phyloP scores from a whole-genome alignment of 164 flowering plant species.

The Stephania japonica region DNA sequence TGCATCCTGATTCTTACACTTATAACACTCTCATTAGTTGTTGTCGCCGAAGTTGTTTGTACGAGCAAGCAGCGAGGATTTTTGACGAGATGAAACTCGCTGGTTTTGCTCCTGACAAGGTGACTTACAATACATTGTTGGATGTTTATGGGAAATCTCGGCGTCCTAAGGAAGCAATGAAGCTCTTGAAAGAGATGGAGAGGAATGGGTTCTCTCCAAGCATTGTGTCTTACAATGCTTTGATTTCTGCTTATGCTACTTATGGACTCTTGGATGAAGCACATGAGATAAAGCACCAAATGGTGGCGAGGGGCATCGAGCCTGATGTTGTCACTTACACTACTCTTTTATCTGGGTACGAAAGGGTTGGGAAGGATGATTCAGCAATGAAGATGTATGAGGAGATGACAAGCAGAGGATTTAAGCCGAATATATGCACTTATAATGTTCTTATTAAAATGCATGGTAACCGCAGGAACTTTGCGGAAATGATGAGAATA shows the following conservation, averaged over 20 bases:
- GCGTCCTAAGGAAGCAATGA: constrained; percentile 66
- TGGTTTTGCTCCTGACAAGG: constrained; percentile 74
- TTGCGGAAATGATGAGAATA: constrained; percentile 80
- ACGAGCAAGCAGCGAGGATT: constrained; percentile 65
- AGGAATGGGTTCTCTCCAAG: constrained; percentile 56
- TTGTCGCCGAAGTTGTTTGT: constrained; percentile 71
- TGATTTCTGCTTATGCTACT: constrained; percentile 77
- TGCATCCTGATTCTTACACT: constrained; percentile 74
- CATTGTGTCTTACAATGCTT: constrained; percentile 75
- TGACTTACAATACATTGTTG: constrained; percentile 83
- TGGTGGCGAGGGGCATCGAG: constrained; percentile 62
- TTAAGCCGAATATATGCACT: constrained; percentile 86
- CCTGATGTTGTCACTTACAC: constrained; percentile 93
- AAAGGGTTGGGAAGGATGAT: constrained; percentile 85
- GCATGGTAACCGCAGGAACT: constrained; percentile 80
- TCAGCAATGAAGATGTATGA: constrained; percentile 62
- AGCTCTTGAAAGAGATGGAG: constrained; percentile 77
- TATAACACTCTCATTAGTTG: constrained; percentile 85
- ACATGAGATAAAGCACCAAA: constrained; percentile 49
- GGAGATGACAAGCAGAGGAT: constrained; percentile 70
- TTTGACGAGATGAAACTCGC: constrained; percentile 74
- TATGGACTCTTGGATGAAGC: constrained; percentile 84
- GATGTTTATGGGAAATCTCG: constrained; percentile 92
- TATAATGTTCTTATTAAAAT: constrained; percentile 87
- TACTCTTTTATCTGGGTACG: constrained; percentile 83